These are phyloP conservation scores for Acorus calamus DNA, from an alignment of 106 monocot genomes.

Conservation along the genomic window DNA sequence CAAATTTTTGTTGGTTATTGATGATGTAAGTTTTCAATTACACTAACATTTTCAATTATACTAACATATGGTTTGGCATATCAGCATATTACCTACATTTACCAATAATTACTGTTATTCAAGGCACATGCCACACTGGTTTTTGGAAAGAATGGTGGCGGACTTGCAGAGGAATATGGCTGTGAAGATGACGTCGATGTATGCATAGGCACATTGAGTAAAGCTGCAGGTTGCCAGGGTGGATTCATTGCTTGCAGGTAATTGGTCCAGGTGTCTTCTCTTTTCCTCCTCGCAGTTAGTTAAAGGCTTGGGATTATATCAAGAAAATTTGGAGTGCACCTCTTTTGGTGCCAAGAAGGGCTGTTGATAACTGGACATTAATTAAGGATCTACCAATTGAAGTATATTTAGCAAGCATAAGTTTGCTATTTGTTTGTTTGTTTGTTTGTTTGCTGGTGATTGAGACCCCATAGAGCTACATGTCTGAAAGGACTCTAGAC, in stretches of 20 bases:
- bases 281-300: too few species aligned
- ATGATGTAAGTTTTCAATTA: slow-evolving; percentile 53
- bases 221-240: slow-evolving; percentile 82
- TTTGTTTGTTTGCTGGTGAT: too few species aligned
- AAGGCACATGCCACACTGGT: slow-evolving; percentile 93
- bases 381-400: too few species aligned
- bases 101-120: not conserved
- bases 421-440: too few species aligned
- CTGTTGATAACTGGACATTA: too few species aligned
- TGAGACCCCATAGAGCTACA: too few species aligned
- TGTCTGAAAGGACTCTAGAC: too few species aligned
- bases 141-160: slow-evolving; percentile 90
- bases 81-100: not conserved
- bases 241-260: slow-evolving; percentile 97
- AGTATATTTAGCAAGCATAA: too few species aligned
- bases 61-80: not conserved
- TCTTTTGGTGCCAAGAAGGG: too few species aligned
- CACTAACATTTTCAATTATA: not conserved
- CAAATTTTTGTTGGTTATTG: slow-evolving; percentile 74
- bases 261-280: not conserved
- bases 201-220: slow-evolving; percentile 86
- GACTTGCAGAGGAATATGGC: slow-evolving; percentile 51
- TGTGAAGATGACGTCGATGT: slow-evolving; percentile 86
- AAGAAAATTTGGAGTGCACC: too few species aligned
- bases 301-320: too few species aligned